Conservation (phyloP, 176 grass and related monocot species). For the Ensete ventricosum region DNA sequence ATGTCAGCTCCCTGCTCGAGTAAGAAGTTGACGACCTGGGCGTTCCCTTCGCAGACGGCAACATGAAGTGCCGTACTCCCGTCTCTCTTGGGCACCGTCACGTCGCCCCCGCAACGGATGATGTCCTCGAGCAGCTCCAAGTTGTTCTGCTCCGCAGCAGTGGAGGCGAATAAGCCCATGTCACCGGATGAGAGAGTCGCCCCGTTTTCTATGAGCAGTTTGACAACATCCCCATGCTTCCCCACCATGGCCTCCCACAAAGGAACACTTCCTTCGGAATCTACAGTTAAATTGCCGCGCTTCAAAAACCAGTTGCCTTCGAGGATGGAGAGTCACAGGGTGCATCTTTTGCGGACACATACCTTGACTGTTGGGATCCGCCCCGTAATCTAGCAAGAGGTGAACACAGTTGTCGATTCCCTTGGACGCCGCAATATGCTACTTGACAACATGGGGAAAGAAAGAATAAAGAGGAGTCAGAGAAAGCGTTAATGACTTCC, state of each 20-base stretch:
- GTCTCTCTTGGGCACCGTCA: conserved; percentile 38
- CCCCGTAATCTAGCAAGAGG: conserved; percentile 58
- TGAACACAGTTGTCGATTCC: conserved; percentile 57
- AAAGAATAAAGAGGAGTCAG: background rate
- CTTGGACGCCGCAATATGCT: conserved; percentile 80
- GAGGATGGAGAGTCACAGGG: background rate
- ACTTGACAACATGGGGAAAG: conserved; percentile 25
- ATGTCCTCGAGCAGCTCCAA: conserved; percentile 44
- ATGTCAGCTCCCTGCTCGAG: conserved; percentile 52
- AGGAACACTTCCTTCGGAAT: conserved; percentile 63
- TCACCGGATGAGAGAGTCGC: conserved; percentile 64
- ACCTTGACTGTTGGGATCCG: conserved; percentile 78
- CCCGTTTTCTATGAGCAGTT: conserved; percentile 37
- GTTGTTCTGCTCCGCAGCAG: conserved; percentile 49
- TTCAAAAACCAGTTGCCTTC: no score
- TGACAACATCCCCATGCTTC: conserved; percentile 39
- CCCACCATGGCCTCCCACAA: conserved; percentile 67
- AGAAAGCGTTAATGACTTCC: background rate
- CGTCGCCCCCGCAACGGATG: conserved; percentile 31
- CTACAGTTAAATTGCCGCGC: conserved; percentile 14
- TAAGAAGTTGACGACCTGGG: conserved; percentile 47
- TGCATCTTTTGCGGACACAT: background rate
- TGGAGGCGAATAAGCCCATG: conserved; percentile 35
- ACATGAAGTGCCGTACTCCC: conserved; percentile 51
- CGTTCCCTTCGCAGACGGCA: conserved; percentile 64